These are phyloP conservation scores for Neurospora cerealis DNA, from an alignment of 495 filamentous ascomycete species.

Conservation along the genomic window DNA sequence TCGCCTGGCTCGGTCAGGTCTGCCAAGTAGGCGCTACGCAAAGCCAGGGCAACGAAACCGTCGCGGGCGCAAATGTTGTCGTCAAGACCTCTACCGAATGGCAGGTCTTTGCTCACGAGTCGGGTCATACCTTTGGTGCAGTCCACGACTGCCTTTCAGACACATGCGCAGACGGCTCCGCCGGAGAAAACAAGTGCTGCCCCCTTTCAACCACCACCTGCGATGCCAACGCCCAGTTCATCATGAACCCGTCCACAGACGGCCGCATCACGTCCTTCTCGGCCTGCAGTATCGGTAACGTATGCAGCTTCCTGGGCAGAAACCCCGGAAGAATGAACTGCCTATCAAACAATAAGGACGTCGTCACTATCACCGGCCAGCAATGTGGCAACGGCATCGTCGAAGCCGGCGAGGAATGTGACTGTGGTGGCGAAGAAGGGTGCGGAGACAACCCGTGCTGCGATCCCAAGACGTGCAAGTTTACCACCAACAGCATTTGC, in stretches of 20 bases:
- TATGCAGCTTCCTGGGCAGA: slow-evolving; percentile 80
- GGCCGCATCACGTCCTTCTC: slow-evolving; percentile 69
- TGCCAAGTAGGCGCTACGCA: slow-evolving; percentile 52
- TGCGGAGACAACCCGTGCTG: slow-evolving; percentile 77
- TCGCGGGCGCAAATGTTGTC: slow-evolving; percentile 84
- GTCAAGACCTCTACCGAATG: slow-evolving; percentile 76
- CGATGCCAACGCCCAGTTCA: slow-evolving; percentile 64
- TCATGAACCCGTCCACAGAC: slow-evolving; percentile 91
- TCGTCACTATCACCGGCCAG: slow-evolving; percentile 75
- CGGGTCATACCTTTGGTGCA: slow-evolving; percentile 91
- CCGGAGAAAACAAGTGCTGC: slow-evolving; percentile 72
- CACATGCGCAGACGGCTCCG: slow-evolving; percentile 53
- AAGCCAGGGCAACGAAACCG: slow-evolving; percentile 45
- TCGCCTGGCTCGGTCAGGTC: slow-evolving; percentile 87
- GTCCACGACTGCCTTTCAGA: slow-evolving; percentile 77
- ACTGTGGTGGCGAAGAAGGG: slow-evolving; percentile 69
- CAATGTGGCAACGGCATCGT: slow-evolving; percentile 97
- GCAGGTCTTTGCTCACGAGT: slow-evolving; percentile 96
- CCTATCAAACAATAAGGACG: slow-evolving; percentile 69
- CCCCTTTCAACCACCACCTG: slow-evolving; percentile 61
- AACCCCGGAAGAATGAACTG: slow-evolving; percentile 70
- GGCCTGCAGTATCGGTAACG: slow-evolving; percentile 81
- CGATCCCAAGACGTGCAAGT: slow-evolving; percentile 80
- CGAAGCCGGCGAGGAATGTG: slow-evolving; percentile 87
- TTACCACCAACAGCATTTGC: slow-evolving; percentile 64